Percentiles rank a stretch among this genome's conserved stretches.
These are phyloP conservation scores for Adansonia rubrostipa DNA, from an alignment of 441 rosid genomes.

Conservation along the genomic window DNA sequence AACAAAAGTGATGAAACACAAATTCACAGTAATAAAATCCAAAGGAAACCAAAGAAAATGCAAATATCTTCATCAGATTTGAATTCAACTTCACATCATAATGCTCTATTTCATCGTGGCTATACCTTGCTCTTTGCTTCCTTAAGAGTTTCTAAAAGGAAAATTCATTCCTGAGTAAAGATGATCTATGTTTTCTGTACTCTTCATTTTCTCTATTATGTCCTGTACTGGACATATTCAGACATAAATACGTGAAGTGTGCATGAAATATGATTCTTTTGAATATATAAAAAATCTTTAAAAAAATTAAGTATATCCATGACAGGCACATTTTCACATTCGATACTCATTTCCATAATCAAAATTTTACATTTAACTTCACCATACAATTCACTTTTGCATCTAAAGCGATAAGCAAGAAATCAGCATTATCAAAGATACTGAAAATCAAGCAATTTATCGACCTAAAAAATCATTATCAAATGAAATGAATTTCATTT, in stretches of 20 bases:
- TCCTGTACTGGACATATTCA: background rate
- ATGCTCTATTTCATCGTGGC: background rate
- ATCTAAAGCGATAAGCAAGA: background rate
- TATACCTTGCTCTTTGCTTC: background rate
- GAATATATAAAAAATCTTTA: no score
- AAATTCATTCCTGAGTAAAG: background rate
- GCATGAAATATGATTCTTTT: background rate
- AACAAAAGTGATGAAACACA: background rate
- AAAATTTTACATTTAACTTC: background rate
- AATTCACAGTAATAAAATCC: background rate
- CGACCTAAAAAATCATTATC: background rate
- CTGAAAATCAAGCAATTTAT: background rate
- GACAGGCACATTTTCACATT: background rate
- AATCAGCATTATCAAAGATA: background rate
- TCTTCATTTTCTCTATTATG: background rate
- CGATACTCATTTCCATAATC: background rate
- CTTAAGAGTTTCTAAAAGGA: background rate
- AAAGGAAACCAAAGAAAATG: background rate
- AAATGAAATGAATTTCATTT: background rate
- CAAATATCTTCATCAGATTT: background rate
- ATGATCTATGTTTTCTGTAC: background rate
- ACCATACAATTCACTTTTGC: background rate
- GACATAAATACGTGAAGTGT: no score
- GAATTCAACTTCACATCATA: background rate
- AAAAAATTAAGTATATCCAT: no score